Base-by-base conservation (phyloP, 2,329 filamentous ascomycete species). In the Penicillium nordicum region DNA sequence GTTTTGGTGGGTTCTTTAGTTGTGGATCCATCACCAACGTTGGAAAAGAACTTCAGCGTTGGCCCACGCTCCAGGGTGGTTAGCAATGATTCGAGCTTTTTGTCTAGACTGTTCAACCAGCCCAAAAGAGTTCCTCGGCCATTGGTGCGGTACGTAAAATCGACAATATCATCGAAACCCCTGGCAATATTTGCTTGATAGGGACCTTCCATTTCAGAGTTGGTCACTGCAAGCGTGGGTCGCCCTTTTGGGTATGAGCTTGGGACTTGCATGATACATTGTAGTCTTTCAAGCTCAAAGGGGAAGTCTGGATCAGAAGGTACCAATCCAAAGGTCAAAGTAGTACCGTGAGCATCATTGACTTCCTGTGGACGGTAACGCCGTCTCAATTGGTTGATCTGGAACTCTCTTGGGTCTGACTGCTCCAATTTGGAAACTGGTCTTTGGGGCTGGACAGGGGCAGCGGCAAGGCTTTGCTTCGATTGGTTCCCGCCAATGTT, bases 271-370 rank as follows among this genome's bases (percentile, higher is more conserved):
- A 94, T 75, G 42, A 84, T 79, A 69, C 88, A 92, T 40, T 88
- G 80, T 32, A 94, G 77, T 36, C 82, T 78, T 27, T 85, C 81
- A 67, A 93, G 78, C 59, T 92, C 88, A 71, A 90, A 93, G 0
- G 90, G 88, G 66, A 94, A 93, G 67, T 94, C 90, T 0, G 90
- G 90, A 69, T 94, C 90, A 6, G 89, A 91, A 5, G 90, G 90
- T 12, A 75, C 76, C 59, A 94, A 75, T 50, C 79, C 83, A 72
- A 93, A 89, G 10, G 78, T 74, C 38, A 92, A 73, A 16, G 82
- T 79, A 0, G 83, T 84, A 3, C 78, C 79, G 47, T 82, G 80
- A 57, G 81, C 66, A 58, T 74, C 70, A 32, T 73, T 68, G 43
- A 69, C 70, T 61, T 83, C 79, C 46, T 74, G 71, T 12, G 82